Evolutionary conservation across 495 filamentous ascomycete species (phyloP), one percentile per base, ranked within the genome.

Genomic region (Tuber aestivum): DNA sequence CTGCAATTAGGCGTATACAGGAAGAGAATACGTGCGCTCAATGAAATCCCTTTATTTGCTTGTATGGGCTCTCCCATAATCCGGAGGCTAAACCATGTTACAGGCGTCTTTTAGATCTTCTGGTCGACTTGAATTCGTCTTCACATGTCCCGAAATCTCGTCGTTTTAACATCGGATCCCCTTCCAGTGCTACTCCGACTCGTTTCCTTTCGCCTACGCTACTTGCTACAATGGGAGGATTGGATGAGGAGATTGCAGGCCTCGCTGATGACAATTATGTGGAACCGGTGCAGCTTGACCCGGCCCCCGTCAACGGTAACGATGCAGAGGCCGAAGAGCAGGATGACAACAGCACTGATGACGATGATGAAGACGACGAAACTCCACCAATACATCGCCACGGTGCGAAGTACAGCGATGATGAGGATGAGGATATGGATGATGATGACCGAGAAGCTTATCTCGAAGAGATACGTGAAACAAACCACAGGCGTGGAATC

Each of bases 71-170:
- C n/a, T 27, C 10, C 10, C 9, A 10, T n/a, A 61, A 32, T 27
- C 20, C 56, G 21, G 75, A 56, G 65, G 70, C 82, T 84, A 78
- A 85, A 41, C 50, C 37, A n/a, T 68, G 48, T 50, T 61, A 42
- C 76, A 93, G 91, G 75, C 91, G 92, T 78, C 85, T 96, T 21
- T 88, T 97, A 38, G 95, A 97, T 79, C 85, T 97, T 41, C 88
- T 95, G 40, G 87, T 95, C 70, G 94, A 97, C 77, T 89, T 97
- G 79, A 97, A 97, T 84, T 89, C 92, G 35, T 91, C 88, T 50
- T 83, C 89, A 5, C 92, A 93, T 82, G 88, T 97, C 41, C 89
- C 93, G 9, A 87, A 92, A 38, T 86, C 90, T 71, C 86, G 91
- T 77, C 92, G 93, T 79, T 93, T 92, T 84, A 83, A 83, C 35